Percentiles rank a stretch among this genome's conserved stretches.
Conservation (phyloP, 2,329 filamentous ascomycete species). For the Neurospora sp. region DNA sequence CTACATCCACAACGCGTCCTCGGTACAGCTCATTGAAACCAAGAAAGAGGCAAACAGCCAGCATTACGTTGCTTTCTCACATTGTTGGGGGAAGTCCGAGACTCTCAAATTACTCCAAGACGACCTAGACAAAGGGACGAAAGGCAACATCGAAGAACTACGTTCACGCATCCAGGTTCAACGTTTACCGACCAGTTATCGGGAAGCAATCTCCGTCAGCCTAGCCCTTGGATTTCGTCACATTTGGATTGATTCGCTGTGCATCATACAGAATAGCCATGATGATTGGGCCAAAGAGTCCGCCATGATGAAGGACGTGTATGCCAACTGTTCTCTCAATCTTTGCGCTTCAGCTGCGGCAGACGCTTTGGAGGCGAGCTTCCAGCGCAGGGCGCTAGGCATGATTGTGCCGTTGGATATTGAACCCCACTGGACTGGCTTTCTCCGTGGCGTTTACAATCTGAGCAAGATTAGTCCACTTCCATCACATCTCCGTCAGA, state of each 20-base stretch:
- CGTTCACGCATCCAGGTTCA: neutral
- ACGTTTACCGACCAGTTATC: neutral
- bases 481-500: neutral
- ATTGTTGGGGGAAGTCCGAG: neutral
- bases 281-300: constrained; percentile 4
- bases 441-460: too few relatives aligned
- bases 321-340: constrained; percentile 1
- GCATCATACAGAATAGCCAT: constrained; percentile 3
- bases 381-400: neutral
- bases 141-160: neutral
- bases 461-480: neutral
- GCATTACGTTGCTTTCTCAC: neutral
- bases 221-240: constrained; percentile 2
- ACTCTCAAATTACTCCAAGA: neutral
- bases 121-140: neutral
- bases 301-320: constrained; percentile 4
- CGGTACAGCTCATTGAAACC: neutral
- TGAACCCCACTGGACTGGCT: neutral
- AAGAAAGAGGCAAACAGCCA: neutral
- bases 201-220: neutral
- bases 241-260: constrained; percentile 5
- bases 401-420: neutral
- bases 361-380: neutral
- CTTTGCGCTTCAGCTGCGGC: constrained; percentile 1
- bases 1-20: neutral